A percentile compares a stretch with the other conserved stretches of the same genome.
Evolutionary conservation across 805 yeast species (phyloP).

Genomic region (Starmerella vitae): DNA sequence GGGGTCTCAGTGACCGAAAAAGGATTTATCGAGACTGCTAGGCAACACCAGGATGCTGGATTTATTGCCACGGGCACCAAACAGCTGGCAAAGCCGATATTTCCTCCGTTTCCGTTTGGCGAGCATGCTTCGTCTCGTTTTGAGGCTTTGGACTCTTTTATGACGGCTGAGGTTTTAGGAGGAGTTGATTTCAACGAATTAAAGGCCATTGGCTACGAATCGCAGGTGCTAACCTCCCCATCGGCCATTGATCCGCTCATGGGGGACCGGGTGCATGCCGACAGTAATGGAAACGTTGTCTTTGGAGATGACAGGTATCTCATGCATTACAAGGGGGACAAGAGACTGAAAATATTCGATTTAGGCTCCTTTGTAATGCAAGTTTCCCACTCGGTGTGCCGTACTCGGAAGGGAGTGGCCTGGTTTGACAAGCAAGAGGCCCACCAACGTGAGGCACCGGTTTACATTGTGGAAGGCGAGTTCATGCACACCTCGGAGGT

Average conservation of each 20-base stretch:
- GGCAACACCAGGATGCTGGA: constrained; percentile 2
- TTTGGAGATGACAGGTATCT: constrained; percentile 15
- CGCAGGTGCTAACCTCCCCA: constrained; percentile 7
- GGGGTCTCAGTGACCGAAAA: constrained; percentile 6
- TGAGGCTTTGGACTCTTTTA: background rate
- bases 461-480: constrained; percentile 9
- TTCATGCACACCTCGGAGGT: constrained; percentile 12
- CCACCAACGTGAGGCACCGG: background rate
- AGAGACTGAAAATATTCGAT: constrained; percentile 2
- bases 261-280: constrained; percentile 9
- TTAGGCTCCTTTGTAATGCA: constrained; percentile 15
- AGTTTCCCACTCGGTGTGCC: constrained; percentile 9
- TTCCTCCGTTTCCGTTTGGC: background rate
- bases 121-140: background rate
- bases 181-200: constrained; percentile 2
- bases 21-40: constrained; percentile 4
- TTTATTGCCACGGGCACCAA: constrained; percentile 6
- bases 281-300: background rate
- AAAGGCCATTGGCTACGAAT: constrained; percentile 5
- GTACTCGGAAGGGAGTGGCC: constrained; percentile 13
- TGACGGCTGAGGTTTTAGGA: background rate
- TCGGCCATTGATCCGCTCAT: constrained; percentile 10
- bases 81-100: background rate
- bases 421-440: background rate
- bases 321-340: background rate